phyloP scores from a whole-genome alignment of 2,329 filamentous ascomycete species.

The Boeremia lycopersici region DNA sequence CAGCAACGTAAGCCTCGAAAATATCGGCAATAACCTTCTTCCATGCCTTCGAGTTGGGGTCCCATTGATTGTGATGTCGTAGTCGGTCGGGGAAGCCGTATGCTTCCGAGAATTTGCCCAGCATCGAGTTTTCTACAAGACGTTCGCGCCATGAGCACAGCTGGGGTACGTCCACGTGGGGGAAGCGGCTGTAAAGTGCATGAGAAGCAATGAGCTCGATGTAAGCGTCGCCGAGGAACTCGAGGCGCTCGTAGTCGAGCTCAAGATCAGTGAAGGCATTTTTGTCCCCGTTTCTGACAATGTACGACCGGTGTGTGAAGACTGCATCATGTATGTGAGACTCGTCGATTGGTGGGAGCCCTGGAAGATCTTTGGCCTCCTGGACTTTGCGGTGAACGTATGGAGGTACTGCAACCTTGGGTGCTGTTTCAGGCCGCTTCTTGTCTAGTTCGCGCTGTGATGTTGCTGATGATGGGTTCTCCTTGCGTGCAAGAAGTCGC shows the following conservation, averaged over 20 bases:
- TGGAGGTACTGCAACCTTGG: constrained; percentile 30
- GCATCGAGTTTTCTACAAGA: constrained; percentile 79
- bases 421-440: constrained; percentile 30
- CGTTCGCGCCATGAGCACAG: constrained; percentile 78
- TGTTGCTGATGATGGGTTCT: constrained; percentile 56
- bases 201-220: constrained; percentile 77
- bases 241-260: constrained; percentile 76
- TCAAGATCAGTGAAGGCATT: constrained; percentile 25
- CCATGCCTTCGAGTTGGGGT: constrained; percentile 40
- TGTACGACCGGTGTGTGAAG: constrained; percentile 64
- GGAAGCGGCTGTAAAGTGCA: constrained; percentile 76
- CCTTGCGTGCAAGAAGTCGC: constrained; percentile 30
- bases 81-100: constrained; percentile 75
- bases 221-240: constrained; percentile 89
- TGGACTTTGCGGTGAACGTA: constrained; percentile 37
- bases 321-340: constrained; percentile 64
- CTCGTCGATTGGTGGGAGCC: constrained; percentile 67
- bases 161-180: constrained; percentile 67
- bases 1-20: constrained; percentile 89
- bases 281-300: constrained; percentile 27
- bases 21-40: constrained; percentile 83
- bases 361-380: constrained; percentile 54
- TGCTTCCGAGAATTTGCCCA: constrained; percentile 69
- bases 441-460: constrained; percentile 50
- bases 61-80: constrained; percentile 53